Percentiles rank a stretch among this genome's conserved stretches.
phyloP scores from a whole-genome alignment of 345 rosid species.

The Eucalyptus regnans region DNA sequence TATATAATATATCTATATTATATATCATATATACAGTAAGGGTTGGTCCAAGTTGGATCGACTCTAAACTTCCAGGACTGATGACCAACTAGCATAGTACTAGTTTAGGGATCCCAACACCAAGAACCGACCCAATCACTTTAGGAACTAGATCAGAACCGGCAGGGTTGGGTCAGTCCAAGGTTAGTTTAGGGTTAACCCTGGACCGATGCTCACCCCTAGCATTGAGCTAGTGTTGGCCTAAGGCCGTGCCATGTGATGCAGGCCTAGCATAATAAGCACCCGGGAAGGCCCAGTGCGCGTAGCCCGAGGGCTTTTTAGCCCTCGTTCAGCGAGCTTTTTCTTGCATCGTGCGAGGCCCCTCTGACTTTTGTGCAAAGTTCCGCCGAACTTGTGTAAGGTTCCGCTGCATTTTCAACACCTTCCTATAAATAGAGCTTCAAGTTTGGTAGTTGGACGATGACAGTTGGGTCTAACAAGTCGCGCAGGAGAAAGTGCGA shows the following conservation, averaged over 20 bases:
- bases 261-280: not conserved
- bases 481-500: not conserved
- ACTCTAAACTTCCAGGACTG: accelerated
- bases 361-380: not conserved
- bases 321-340: not conserved
- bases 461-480: not conserved
- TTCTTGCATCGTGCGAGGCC: not conserved
- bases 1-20: too few species aligned
- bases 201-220: too few species aligned
- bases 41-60: accelerated
- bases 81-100: accelerated
- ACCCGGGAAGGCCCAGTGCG: accelerated
- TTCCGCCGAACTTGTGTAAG: not conserved
- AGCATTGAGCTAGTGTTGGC: not conserved
- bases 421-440: not conserved
- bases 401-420: not conserved
- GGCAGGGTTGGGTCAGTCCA: accelerated
- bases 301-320: not conserved
- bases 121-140: accelerated
- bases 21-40: accelerated
- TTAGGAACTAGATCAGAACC: accelerated
- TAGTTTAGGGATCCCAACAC: accelerated
- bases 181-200: accelerated
- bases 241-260: not conserved
- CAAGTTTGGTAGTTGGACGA: not conserved